Evolutionary conservation across 108 stramenopile species (phyloP), one percentile per base, ranked within the genome.

Genomic region (Fistulifera pelliculosa): DNA sequence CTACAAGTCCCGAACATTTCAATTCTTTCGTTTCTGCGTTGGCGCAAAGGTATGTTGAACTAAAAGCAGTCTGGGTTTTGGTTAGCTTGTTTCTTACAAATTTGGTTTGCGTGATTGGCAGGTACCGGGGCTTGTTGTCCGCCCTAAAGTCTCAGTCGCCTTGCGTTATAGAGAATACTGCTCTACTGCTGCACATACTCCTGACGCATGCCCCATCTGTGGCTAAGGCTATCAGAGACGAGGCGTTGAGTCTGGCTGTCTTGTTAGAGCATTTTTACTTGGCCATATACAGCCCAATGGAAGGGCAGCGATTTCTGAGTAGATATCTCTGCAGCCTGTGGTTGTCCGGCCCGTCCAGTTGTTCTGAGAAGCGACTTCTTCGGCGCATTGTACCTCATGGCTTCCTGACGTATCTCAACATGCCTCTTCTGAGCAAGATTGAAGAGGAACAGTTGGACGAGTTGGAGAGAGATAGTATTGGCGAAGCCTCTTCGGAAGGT

Each of bases 251-350:
- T 15, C 79, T 80, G 11, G 73, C 75, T 4, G 64, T 77, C 15
- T 49, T 91, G 25, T 57, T 91, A 25, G 74, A 81, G 24, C 81
- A 91, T 58, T 87, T 86, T 50, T 76, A 86, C 65, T 69, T 72
- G 11, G 82, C 79, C 7, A 58, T 91, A 18, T 91, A 84, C 62
- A 79, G 82, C 58, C 81, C 83, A 2, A 44, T 71, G 56, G 71
- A 68, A 18, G 80, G 77, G 11, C 80, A 84, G 56, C 62, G 89
- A 15, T 86, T 80, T 50, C 47, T 91, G 19, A 75, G 73, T 40
- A 68, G 89, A 15, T 86, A 76, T 64, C 63, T 91, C n/a, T 81
- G 83, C 41, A 85, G 74, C 28, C 51, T 85, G 24, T 91, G 89
- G 89, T 42, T 83, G 58, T 70, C 74, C 1, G 89, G 89, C 15